These are phyloP conservation scores for Aspergillaceae sp. DNA, from an alignment of 2,329 filamentous ascomycete genomes.

Conservation along the genomic window DNA sequence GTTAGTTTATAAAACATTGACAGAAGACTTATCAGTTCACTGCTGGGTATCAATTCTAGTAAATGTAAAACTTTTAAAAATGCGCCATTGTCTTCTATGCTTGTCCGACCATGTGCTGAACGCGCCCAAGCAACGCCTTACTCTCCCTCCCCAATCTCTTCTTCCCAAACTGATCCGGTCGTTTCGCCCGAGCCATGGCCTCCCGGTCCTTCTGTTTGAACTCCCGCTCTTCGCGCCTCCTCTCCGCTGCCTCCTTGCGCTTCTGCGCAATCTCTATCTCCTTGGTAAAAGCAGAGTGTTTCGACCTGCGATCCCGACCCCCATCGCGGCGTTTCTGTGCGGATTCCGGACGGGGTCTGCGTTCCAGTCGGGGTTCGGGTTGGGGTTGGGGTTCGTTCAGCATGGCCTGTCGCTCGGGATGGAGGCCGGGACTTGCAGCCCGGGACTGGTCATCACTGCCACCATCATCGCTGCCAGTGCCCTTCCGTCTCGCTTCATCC, in stretches of 20 bases:
- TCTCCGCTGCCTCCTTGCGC: conserved; percentile 50
- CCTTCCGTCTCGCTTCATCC: conserved; percentile 7
- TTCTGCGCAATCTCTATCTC: conserved; percentile 60
- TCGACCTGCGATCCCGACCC: conserved; percentile 31
- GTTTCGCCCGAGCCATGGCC: conserved; percentile 53
- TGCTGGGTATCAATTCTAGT: conserved; percentile 14
- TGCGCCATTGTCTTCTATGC: conserved; percentile 7
- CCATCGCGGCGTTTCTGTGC: conserved; percentile 13
- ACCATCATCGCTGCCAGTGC: conserved; percentile 4
- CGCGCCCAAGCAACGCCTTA: conserved; percentile 64
- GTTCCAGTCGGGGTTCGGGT: conserved; percentile 14
- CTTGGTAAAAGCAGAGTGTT: conserved; percentile 51
- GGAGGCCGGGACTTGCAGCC: conserved; percentile 43
- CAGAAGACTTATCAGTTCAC: neutral
- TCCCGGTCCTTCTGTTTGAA: conserved; percentile 64
- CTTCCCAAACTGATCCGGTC: conserved; percentile 59
- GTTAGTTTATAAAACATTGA: no score
- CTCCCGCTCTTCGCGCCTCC: conserved; percentile 55
- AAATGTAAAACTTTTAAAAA: conserved; percentile 7
- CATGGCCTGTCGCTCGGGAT: conserved; percentile 54
- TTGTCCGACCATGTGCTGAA: conserved; percentile 59
- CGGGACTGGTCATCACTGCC: conserved; percentile 13
- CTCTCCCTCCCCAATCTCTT: conserved; percentile 77
- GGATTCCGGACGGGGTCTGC: conserved; percentile 11
- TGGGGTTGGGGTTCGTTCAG: conserved; percentile 38